A percentile compares a stretch with the other conserved stretches of the same genome.
phyloP scores from a whole-genome alignment of 768 basidiomycete genomes.

The Daedalea quercina region DNA sequence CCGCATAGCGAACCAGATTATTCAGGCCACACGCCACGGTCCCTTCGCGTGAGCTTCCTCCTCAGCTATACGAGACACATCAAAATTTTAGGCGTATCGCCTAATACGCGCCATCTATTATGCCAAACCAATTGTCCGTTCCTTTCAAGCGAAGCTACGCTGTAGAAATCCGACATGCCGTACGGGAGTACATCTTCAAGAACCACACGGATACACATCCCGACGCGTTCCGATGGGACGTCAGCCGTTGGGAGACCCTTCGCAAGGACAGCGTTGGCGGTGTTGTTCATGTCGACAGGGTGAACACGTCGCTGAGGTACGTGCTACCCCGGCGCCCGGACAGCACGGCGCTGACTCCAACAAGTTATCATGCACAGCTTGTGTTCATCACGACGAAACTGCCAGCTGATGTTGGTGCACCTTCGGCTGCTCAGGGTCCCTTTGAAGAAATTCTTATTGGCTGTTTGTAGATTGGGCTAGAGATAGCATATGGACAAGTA shows the following conservation, averaged over 20 bases:
- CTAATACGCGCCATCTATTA: conserved; percentile 17
- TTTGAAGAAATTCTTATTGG: conserved; percentile 6
- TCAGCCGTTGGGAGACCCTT: conserved; percentile 61
- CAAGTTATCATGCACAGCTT: conserved; percentile 89
- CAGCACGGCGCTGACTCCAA: neutral
- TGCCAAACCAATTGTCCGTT: conserved; percentile 74
- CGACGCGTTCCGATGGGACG: conserved; percentile 77
- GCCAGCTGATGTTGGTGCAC: conserved; percentile 60
- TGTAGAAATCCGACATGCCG: conserved; percentile 44
- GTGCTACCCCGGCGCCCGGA: conserved; percentile 21
- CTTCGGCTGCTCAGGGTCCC: neutral
- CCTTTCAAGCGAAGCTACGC: conserved; percentile 69
- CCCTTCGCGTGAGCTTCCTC: no score
- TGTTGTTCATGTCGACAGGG: conserved; percentile 48
- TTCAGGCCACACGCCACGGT: no score
- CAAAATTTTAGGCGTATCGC: neutral
- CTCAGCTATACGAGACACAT: neutral
- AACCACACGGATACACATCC: conserved; percentile 69
- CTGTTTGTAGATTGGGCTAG: conserved; percentile 58
- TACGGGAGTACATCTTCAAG: conserved; percentile 58
- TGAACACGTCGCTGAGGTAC: conserved; percentile 51
- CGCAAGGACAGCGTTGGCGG: conserved; percentile 50
- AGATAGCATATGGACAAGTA: conserved; percentile 66
- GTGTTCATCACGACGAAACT: conserved; percentile 79
- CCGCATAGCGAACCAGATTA: no score